Percentiles rank a stretch among this genome's conserved stretches.
phyloP scores from a whole-genome alignment of 768 basidiomycete genomes.

The Tubosaeta sp. region DNA sequence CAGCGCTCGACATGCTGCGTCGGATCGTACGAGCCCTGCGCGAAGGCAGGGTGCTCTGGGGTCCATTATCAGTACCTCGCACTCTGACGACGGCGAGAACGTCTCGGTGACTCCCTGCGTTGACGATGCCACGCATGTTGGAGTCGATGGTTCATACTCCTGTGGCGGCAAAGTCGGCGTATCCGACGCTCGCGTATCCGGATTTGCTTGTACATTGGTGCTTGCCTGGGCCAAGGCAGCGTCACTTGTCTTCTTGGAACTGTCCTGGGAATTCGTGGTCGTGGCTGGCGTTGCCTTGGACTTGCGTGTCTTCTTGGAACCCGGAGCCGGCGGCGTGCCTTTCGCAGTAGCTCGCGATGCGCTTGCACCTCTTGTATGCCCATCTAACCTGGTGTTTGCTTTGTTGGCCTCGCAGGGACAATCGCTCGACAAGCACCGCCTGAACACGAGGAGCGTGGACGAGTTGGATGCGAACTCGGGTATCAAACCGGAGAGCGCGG shows the following conservation, averaged over 20 bases:
- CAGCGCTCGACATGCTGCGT: slow-evolving; percentile 3
- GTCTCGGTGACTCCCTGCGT: background rate
- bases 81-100: background rate
- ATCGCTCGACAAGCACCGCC: slow-evolving; percentile 9
- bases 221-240: background rate
- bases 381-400: background rate
- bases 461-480: background rate
- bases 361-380: background rate
- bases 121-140: background rate
- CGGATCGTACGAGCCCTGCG: slow-evolving; percentile 2
- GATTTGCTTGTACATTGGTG: background rate
- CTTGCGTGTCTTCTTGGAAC: background rate
- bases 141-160: background rate
- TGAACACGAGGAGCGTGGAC: slow-evolving; percentile 6
- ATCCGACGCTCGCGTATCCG: background rate
- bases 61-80: slow-evolving; percentile 1
- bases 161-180: background rate
- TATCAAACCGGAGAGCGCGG: background rate
- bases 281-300: background rate
- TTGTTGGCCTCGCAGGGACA: slow-evolving; percentile 13
- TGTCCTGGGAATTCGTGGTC: background rate
- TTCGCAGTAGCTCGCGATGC: background rate
- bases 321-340: no score
- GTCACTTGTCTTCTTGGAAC: background rate
- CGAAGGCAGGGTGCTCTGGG: slow-evolving; percentile 9